phyloP scores from a whole-genome alignment of 2,329 filamentous ascomycete genomes.

The Penicillium corylophilum region DNA sequence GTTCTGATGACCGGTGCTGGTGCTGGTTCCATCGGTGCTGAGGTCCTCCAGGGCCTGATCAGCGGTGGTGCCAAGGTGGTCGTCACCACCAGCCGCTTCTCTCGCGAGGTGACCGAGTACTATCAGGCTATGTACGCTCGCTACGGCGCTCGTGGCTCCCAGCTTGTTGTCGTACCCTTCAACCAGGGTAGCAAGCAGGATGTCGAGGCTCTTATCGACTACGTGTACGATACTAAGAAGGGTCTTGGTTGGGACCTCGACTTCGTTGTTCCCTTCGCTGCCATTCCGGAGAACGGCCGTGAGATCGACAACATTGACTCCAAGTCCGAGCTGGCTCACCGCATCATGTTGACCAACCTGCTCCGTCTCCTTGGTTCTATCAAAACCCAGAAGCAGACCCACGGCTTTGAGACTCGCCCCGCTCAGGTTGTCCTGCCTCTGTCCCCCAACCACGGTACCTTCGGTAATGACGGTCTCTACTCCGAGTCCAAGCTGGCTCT shows the following conservation, averaged over 20 bases:
- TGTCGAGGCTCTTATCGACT: slow-evolving; percentile 87
- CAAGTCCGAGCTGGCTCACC: slow-evolving; percentile 94
- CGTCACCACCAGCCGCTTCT: slow-evolving; percentile 95
- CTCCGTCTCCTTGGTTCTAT: slow-evolving; percentile 85
- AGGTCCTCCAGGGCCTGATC: slow-evolving; percentile 92
- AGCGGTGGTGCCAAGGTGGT: slow-evolving; percentile 95
- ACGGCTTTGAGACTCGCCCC: slow-evolving; percentile 89
- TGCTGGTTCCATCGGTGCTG: slow-evolving; percentile 94
- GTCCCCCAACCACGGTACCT: slow-evolving; percentile 97
- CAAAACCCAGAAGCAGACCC: slow-evolving; percentile 84
- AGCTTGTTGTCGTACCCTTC: slow-evolving; percentile 97
- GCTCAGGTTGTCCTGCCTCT: slow-evolving; percentile 94
- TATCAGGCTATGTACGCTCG: slow-evolving; percentile 98
- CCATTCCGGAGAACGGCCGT: slow-evolving; percentile 95
- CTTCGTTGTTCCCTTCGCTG: slow-evolving; percentile 92
- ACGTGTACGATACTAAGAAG: slow-evolving; percentile 95
- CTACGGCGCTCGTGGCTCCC: slow-evolving; percentile 88
- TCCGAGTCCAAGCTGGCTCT: slow-evolving; percentile 96
- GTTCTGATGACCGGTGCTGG: slow-evolving; percentile 98
- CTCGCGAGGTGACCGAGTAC: slow-evolving; percentile 95
- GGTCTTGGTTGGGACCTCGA: slow-evolving; percentile 98
- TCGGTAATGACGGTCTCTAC: slow-evolving; percentile 96
- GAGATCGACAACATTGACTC: slow-evolving; percentile 97
- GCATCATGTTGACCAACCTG: slow-evolving; percentile 98
- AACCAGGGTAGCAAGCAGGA: slow-evolving; percentile 99